phyloP scores from a whole-genome alignment of 2,329 filamentous ascomycete genomes.

The Hypoxylon sp. region DNA sequence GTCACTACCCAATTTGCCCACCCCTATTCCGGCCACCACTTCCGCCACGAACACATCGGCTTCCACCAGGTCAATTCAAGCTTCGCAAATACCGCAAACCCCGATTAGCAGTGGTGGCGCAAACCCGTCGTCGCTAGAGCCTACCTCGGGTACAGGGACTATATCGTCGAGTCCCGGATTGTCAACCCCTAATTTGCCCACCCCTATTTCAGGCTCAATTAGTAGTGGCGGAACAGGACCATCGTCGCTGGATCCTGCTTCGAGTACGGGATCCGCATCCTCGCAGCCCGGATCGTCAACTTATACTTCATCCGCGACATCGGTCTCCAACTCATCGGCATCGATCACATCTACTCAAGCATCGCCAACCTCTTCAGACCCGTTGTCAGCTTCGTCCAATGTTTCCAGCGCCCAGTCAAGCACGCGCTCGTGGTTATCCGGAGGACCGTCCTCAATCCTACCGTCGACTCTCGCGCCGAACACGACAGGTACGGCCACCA shows the following conservation, averaged over 20 bases:
- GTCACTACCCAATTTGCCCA: no score
- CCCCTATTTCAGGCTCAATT: no score
- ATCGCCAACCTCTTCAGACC: not conserved
- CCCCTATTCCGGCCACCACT: constrained; percentile 11
- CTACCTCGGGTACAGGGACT: constrained; percentile 5
- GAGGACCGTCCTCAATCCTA: constrained; percentile 7
- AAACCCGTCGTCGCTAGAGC: not conserved
- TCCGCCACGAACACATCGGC: constrained; percentile 6
- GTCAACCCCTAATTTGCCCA: no score
- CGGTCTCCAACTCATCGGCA: not conserved
- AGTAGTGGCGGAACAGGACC: no score
- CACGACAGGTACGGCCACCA: constrained; percentile 10
- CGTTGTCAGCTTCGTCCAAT: constrained; percentile 10
- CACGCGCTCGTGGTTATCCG: constrained; percentile 7
- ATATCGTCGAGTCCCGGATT: constrained; percentile 11
- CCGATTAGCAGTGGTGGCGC: not conserved
- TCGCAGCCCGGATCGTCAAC: constrained; percentile 7
- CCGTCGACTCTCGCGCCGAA: constrained; percentile 22
- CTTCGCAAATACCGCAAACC: not conserved
- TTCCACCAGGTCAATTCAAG: constrained; percentile 1
- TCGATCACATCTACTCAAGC: constrained; percentile 1
- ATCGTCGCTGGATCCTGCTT: constrained; percentile 5
- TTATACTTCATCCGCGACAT: constrained; percentile 9
- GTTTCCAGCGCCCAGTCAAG: constrained; percentile 2
- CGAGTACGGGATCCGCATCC: constrained; percentile 5